A percentile compares a stretch with the other conserved stretches of the same genome.
phyloP scores from a whole-genome alignment of 345 rosid genomes.

The Citrus trifoliata region DNA sequence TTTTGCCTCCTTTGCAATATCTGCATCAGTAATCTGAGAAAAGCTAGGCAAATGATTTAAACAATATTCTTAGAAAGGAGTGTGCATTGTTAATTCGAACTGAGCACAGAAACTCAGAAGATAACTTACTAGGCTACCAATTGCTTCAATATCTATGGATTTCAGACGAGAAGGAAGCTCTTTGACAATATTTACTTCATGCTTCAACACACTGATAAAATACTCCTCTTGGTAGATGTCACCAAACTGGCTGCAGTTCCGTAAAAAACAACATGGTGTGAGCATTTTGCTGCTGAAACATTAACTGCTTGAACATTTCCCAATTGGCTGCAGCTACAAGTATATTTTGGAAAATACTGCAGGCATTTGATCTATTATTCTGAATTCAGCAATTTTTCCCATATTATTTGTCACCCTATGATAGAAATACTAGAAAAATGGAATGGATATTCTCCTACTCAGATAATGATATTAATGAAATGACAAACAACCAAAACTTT shows the following conservation, averaged over 20 bases:
- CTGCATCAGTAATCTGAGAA: slow-evolving; percentile 79
- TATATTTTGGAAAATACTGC: not conserved
- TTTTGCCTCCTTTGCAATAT: slow-evolving; percentile 77
- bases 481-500: not conserved
- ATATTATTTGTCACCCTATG: not conserved
- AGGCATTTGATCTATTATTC: not conserved
- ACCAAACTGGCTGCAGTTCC: slow-evolving; percentile 72
- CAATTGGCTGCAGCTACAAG: not conserved
- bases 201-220: slow-evolving; percentile 53
- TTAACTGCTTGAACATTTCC: not conserved
- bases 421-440: not conserved
- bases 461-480: not conserved
- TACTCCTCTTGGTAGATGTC: slow-evolving; percentile 76
- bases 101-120: not conserved
- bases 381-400: not conserved
- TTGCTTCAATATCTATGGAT: slow-evolving; percentile 54
- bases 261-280: slow-evolving; percentile 9
- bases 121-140: slow-evolving; percentile 57
- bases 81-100: not conserved
- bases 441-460: not conserved
- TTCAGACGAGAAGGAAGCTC: slow-evolving; percentile 71
- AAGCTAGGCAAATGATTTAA: slow-evolving; percentile 10
- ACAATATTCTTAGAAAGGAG: not conserved
- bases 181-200: slow-evolving; percentile 63
- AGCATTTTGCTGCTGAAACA: not conserved